Evolutionary conservation across 345 rosid genomes (phyloP).

Genomic region (Tarenaya hassleriana): DNA sequence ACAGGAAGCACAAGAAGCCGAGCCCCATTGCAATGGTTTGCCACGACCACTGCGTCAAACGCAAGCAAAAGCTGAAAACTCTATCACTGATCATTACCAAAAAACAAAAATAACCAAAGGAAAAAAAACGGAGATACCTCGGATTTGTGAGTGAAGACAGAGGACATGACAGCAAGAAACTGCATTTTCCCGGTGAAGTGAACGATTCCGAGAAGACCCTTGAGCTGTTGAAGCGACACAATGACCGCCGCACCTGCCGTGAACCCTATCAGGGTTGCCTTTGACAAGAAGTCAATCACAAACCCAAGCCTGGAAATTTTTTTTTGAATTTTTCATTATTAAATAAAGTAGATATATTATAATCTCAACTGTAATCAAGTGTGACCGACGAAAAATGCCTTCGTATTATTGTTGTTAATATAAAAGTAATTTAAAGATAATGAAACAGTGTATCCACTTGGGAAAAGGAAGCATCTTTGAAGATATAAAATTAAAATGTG

Average conservation of each 20-base stretch:
- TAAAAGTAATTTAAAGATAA: too few species aligned
- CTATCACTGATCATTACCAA: too few species aligned
- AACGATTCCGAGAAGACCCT: constrained; percentile 90
- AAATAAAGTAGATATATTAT: neutral
- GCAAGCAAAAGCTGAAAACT: too few species aligned
- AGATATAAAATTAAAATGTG: constrained; percentile 45
- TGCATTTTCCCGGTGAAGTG: constrained; percentile 93
- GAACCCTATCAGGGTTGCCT: constrained; percentile 92
- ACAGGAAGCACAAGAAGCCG: constrained; percentile 55
- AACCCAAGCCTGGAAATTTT: constrained; percentile 89
- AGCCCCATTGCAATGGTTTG: constrained; percentile 68
- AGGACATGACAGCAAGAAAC: constrained; percentile 57
- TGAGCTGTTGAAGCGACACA: constrained; percentile 88
- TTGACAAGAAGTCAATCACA: constrained; percentile 88
- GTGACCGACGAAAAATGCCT: constrained; percentile 9
- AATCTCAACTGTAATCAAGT: neutral
- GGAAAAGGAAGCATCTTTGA: constrained; percentile 28
- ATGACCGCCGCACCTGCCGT: constrained; percentile 98
- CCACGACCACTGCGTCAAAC: constrained; percentile 99
- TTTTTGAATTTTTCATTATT: too few species aligned
- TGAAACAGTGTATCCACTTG: constrained; percentile 28
- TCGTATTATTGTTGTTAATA: too few species aligned
- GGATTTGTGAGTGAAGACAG: constrained; percentile 40
- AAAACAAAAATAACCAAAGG: neutral
- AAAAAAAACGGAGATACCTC: constrained; percentile 44